Evolutionary conservation across 345 rosid species (phyloP), one percentile per base, ranked within the genome.

Genomic region (Gossypium australe): DNA sequence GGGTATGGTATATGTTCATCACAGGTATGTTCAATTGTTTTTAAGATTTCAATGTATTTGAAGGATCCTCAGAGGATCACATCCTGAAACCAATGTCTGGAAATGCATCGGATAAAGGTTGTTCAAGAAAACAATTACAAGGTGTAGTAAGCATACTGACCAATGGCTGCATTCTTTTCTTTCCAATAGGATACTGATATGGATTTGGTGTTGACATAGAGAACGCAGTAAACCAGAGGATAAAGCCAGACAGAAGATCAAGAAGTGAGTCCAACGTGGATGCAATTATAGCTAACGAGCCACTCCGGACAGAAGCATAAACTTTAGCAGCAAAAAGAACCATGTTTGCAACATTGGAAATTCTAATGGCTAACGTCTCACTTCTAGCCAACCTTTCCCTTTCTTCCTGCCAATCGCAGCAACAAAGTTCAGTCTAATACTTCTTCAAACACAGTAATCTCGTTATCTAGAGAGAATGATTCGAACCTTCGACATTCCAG

Each of bases 121-220:
- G 12, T 56, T 51, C 20, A 2, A 4, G 62, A 61, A 60, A 70
- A 17, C 25, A 71, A 13, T 4, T 67, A 45, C 20, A 71, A 20
- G 9, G 14, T 3, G 62, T 3, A 60, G n/a, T 48, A 67, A 72
- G 72, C 72, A 44, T 69, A 88, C 97, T 80, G 51, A 91, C 99
- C 94, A 95, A 71, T 64, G 99, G 99, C 83, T 95, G 99, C 99
- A 95, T 95, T 43, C 99, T 84, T 75, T 93, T 95, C 85, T 95
- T 95, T 43, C 99, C 99, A 72, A 93, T 95, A 25, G 99, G 99
- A 76, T 95, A 95, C 79, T 86, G 97, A 79, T 95, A 95, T 0
- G 96, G 99, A 64, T 88, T 95, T 59, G 94, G 97, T 24, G 97
- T 95, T 83, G 92, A 93, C 98, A 95, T 95, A 14, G 98, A 91